Base-by-base conservation (phyloP, 2,329 filamentous ascomycete genomes). In the Alternaria brassicae region DNA sequence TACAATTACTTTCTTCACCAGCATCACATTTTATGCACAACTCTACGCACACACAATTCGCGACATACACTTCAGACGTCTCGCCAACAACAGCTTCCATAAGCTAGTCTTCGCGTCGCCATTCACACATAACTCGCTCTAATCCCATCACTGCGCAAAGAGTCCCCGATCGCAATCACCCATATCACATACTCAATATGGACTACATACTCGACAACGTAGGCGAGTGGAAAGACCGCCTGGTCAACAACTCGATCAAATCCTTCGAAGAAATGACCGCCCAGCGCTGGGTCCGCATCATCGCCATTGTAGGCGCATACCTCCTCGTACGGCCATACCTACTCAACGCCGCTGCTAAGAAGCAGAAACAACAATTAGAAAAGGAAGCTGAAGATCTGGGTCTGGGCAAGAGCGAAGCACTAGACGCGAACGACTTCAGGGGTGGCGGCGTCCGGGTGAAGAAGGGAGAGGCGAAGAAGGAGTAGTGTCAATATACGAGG, bases 261-360 rank as follows among this genome's bases (percentile, higher is more conserved):
- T 79, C 82, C 42, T 79, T 84, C 69, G 73, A 78, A 27, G 69
- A 77, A 27, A 78, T 85, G 66, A 77, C 75, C 44, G 58, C 75
- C 32, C 72, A 78, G 59, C 81, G 83, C 66, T 85, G 81, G 78
- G 80, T 95, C 69, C 90, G 91, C 47, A 83, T 95, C 58, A 78
- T 92, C 66, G 83, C 88, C 66, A 85, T 92, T 61, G 85, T 92
- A 19, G 86, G 91, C 70, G 88, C 86, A 55, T 96, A 94, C 81
- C 74, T 88, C 64, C 84, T 95, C 52, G 58, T 78, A 23, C 88
- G 92, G 1, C 91, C 91, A 0, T 92, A 92, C 75, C 77, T 93
- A 51, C 83, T 93, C 71, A 89, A 89, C 72, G 78, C 87, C 36
- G 88, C 87, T 68, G 86, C 84, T 60, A 86, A 85, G 69, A 78